Base-by-base conservation (phyloP, 1,284 basidiomycete genomes). In the Tilletia indica region DNA sequence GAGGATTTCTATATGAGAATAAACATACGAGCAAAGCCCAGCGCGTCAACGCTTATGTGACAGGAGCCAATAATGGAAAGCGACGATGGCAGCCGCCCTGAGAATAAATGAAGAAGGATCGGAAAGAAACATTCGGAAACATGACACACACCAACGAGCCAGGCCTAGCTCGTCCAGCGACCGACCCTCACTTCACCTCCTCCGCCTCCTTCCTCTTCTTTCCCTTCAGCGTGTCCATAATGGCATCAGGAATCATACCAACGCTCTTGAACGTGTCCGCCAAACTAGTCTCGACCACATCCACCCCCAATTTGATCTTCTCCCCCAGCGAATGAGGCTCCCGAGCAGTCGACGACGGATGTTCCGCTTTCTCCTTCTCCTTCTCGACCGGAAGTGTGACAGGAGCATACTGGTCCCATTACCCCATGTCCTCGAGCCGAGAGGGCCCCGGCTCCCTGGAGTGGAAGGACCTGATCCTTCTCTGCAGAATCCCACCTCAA, bases 391-490 rank as follows among this genome's bases (percentile, higher is more conserved):
- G 25, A 12, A 31, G 56, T 25, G 21, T 21, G 25, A 58, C 34
- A 12, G 56, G 25, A 58, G 34, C 25, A 31, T 58, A 21, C 34
- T 21, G 21, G 21, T 34, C 12, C 56, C 61, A 39, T 64, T 64
- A 16, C 61, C 61, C 31, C 61, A 12, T n/a, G 16, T 42, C 61
- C 61, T 34, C 61, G 61, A 4, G 61, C 61, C 14, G 31, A 25
- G 6, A 21, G 21, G 4, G 36, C 61, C 4, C 61, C 61, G 3
- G 34, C 61, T 3, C 61, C 61, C 9, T 14, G 31, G 19, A 64
- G 61, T 16, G 61, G 61, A 2, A 14, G 61, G 36, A 64, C 61
- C 34, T 64, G 61, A 34, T 64, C 61, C 61, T 42, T 38, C 61
- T 64, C 61, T 16, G 61, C 61, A 4, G 14, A 11, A 9, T 64